Conservation (phyloP, 331 rosid genomes). For the Saraca asoca region DNA sequence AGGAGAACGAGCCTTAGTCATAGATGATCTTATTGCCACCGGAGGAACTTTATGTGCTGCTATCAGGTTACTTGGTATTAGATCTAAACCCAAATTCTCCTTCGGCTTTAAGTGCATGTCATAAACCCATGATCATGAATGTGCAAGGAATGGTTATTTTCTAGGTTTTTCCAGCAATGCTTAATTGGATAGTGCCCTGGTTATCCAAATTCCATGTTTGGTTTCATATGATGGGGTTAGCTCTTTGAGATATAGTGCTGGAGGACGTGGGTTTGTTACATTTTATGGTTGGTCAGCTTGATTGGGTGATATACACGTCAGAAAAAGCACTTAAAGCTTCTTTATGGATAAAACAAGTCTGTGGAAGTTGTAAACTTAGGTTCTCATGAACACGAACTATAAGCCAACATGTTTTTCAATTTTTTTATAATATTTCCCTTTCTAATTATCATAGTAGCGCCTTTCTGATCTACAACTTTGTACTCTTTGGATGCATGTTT, state of each 20-base stretch:
- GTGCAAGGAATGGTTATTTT: constrained; percentile 6
- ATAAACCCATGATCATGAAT: constrained; percentile 1
- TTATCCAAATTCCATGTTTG: background rate
- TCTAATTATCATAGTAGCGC: constrained; percentile 13
- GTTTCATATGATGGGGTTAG: constrained; percentile 24
- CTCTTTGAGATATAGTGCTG: constrained; percentile 19
- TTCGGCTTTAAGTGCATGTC: background rate
- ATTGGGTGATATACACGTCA: background rate
- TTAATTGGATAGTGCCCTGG: background rate
- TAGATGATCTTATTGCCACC: constrained; percentile 97
- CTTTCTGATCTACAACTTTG: constrained; percentile 20
- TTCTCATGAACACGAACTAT: constrained; percentile 22
- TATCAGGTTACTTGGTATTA: constrained; percentile 79
- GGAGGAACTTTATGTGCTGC: constrained; percentile 98
- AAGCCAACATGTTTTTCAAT: constrained; percentile 21
- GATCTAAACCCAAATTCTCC: background rate
- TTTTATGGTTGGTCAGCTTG: background rate
- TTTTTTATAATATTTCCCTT: constrained; percentile 16
- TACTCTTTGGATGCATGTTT: constrained; percentile 6
- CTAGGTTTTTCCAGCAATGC: constrained; percentile 4
- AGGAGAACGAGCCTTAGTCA: constrained; percentile 89
- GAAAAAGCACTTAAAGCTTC: constrained; percentile 11
- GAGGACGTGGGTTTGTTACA: constrained; percentile 13
- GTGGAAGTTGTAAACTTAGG: constrained; percentile 3
- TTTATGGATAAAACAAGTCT: constrained; percentile 10